Conservation (phyloP, 805 yeast species). For the Clavispora fructus region DNA sequence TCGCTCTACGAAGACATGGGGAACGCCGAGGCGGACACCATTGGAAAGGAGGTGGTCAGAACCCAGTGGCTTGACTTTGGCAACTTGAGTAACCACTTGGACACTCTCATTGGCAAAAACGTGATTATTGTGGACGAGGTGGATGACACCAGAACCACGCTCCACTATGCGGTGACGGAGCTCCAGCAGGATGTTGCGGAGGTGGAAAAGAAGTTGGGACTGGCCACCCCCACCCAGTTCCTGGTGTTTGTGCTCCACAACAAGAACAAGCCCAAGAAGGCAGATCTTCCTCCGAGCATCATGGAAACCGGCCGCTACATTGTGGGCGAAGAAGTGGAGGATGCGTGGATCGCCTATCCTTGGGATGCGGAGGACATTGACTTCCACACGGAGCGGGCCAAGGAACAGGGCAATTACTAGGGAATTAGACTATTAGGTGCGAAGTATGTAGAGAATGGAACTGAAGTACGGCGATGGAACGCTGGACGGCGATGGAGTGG, state of each 20-base stretch:
- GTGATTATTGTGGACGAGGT: conserved; percentile 78
- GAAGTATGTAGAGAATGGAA: too few species aligned
- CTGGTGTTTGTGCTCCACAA: conserved; percentile 77
- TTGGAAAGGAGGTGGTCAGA: conserved; percentile 49
- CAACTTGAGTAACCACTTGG: conserved; percentile 45
- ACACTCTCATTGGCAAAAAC: conserved; percentile 61
- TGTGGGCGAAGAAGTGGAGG: conserved; percentile 73
- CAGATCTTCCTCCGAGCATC: conserved; percentile 62
- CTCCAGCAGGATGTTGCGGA: conserved; percentile 63
- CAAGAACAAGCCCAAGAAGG: conserved; percentile 66
- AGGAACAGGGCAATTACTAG: conserved; percentile 57
- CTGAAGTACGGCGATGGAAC: too few species aligned
- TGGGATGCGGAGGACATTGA: conserved; percentile 81
- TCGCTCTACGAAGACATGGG: conserved; percentile 16
- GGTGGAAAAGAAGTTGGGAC: conserved; percentile 47
- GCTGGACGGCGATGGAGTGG: too few species aligned
- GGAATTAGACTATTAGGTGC: too few species aligned
- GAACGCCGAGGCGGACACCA: conserved; percentile 30
- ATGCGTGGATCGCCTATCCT: conserved; percentile 81
- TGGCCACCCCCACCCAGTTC: conserved; percentile 51
- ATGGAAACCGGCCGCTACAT: conserved; percentile 57
- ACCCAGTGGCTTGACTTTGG: conserved; percentile 79
- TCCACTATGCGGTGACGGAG: conserved; percentile 74
- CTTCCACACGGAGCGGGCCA: conserved; percentile 63
- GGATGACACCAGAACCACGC: conserved; percentile 80